Percentiles rank a stretch among this genome's conserved stretches.
Evolutionary conservation across 768 basidiomycete genomes (phyloP).

Genomic region (Coprinopsis marcescibilis): DNA sequence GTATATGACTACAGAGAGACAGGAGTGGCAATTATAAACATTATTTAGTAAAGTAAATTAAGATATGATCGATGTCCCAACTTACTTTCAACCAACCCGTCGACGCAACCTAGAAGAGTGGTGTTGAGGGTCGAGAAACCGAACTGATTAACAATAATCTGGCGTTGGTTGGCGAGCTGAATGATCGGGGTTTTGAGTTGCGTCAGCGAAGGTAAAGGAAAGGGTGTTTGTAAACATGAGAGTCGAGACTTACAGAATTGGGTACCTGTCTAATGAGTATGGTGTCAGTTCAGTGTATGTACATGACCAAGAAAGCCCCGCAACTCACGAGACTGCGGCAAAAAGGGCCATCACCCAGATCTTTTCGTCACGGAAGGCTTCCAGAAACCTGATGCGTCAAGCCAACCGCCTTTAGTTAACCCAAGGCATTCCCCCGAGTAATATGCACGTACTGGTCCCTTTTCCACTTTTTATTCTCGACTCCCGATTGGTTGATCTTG

Average conservation of each 20-base stretch:
- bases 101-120: conserved; percentile 73
- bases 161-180: conserved; percentile 71
- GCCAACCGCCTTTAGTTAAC: background rate
- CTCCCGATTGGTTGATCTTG: conserved; percentile 75
- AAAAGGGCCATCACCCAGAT: conserved; percentile 70
- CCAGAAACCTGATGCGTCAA: conserved; percentile 47
- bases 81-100: conserved; percentile 68
- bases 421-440: background rate
- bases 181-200: too few species aligned
- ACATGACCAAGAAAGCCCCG: background rate
- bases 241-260: conserved; percentile 56
- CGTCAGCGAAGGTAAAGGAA: too few species aligned
- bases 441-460: conserved; percentile 57
- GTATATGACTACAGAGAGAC: conserved; percentile 45
- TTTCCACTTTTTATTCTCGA: conserved; percentile 81
- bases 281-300: too few species aligned
- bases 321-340: conserved; percentile 51
- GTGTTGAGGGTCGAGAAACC: conserved; percentile 64
- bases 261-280: conserved; percentile 66
- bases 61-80: conserved; percentile 3
- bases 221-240: too few species aligned
- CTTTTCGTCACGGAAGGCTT: conserved; percentile 65
- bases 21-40: background rate
- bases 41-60: background rate
- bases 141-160: conserved; percentile 66